A percentile compares a stretch with the other conserved stretches of the same genome.
phyloP scores from a whole-genome alignment of 2,329 filamentous ascomycete genomes.

The Madurella fahalii region DNA sequence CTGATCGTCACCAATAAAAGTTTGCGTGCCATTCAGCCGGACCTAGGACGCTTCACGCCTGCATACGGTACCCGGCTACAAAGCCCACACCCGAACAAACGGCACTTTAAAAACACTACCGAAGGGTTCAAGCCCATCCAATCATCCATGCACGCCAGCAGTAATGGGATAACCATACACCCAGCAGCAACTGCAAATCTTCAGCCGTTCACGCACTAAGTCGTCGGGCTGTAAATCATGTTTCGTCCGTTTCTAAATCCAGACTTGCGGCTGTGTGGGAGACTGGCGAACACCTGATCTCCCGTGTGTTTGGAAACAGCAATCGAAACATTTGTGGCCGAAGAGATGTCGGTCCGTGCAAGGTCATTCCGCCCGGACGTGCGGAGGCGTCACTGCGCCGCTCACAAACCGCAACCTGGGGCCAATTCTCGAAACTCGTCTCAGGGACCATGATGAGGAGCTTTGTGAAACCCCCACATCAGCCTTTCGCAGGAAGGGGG shows the following conservation, averaged over 20 bases:
- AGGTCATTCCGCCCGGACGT: neutral
- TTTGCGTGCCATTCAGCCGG: neutral
- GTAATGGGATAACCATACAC: too few species aligned
- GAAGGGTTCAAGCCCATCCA: neutral
- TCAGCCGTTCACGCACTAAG: too few species aligned
- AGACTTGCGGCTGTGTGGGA: neutral
- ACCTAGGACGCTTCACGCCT: neutral
- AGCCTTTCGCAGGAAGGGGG: neutral
- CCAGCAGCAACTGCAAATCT: too few species aligned
- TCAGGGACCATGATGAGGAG: neutral
- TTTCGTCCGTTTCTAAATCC: neutral
- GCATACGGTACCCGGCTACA: neutral
- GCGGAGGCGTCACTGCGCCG: neutral
- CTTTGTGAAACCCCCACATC: slow-evolving; percentile 7
- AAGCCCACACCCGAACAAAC: neutral
- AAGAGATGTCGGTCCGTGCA: neutral
- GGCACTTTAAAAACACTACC: neutral
- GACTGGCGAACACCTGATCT: neutral
- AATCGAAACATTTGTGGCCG: neutral
- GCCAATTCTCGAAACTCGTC: slow-evolving; percentile 2
- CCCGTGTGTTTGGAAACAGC: neutral
- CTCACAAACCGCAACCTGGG: neutral
- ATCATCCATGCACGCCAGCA: neutral
- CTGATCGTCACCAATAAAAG: neutral
- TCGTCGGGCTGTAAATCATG: too few species aligned